Base-by-base conservation (phyloP, 2,329 filamentous ascomycete genomes). In the Myriangium duriaei region DNA sequence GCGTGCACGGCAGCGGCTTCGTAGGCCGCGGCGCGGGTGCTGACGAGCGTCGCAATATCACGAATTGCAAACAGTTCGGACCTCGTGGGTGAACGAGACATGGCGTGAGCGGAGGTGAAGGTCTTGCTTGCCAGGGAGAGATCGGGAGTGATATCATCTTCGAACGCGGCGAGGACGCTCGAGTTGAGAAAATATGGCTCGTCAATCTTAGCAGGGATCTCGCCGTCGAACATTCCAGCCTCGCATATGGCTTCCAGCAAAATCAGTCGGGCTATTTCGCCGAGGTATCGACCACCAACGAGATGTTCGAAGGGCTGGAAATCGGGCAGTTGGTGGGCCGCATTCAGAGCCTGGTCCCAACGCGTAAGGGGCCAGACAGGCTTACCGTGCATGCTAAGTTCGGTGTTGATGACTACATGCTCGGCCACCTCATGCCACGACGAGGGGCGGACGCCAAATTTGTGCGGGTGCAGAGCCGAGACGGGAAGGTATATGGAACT, bases 261-360 rank as follows among this genome's bases (percentile, higher is more conserved):
- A 39, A 79, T 69, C 17, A 79, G 56, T 11, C 75, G 67, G 4
- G 75, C 67, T 35, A 79, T 71, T 47, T 79, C 75, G 14, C 74
- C 75, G 1, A 79, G 59, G 49, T 79, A 79, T 11, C 72, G 68
- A 12, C 75, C 75, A 9, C 72, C 73, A 44, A 74, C 68, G 58
- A 78, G 68, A 48, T 77, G 74, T 49, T 79, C 75, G 41, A 79
- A 63, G 1, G 75, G 75, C 47, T 79, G 75, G 46, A 77, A 79
- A 54, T 76, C 71, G 0, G 74, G 74, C 7, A 67, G 59, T 11
- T 66, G 49, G 48, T 79, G 74, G 4, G 62, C 64, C 17, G 58
- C 54, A 52, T 78, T 78, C 34, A 79, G 59, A 18, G 64, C 49
- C 5, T 76, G 70, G 45, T 79, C 75, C 74, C 74, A 79, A 11